phyloP scores from a whole-genome alignment of 305 asterid genomes.

The Solanum aculeatissimum region DNA sequence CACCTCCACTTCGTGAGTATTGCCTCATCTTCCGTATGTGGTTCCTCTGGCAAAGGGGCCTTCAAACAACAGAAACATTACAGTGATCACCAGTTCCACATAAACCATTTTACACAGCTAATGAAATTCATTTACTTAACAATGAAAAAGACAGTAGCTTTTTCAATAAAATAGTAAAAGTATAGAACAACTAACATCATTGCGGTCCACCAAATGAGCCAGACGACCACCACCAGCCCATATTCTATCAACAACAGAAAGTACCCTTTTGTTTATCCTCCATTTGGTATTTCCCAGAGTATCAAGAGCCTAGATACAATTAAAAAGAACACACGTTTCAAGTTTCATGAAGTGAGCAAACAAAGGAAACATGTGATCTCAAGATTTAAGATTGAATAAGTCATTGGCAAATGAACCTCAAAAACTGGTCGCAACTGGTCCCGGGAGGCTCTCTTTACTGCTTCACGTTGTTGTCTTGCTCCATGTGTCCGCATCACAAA shows the following conservation, averaged over 20 bases:
- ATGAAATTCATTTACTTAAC: not conserved
- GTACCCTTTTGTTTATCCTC: slow-evolving; percentile 90
- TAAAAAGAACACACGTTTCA: not conserved
- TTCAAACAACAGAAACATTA: slow-evolving; percentile 17
- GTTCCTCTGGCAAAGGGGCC: slow-evolving; percentile 72
- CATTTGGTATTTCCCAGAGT: slow-evolving; percentile 92
- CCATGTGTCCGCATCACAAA: slow-evolving; percentile 98
- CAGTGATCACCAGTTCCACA: not conserved
- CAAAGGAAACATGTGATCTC: not conserved
- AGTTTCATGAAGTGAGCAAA: not conserved
- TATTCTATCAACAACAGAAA: slow-evolving; percentile 63
- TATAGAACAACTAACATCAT: slow-evolving; percentile 50
- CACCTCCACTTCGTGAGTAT: slow-evolving; percentile 73
- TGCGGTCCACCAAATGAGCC: slow-evolving; percentile 76
- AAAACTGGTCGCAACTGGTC: slow-evolving; percentile 58
- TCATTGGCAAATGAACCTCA: slow-evolving; percentile 46
- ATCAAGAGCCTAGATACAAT: slow-evolving; percentile 64
- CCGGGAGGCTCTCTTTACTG: slow-evolving; percentile 53
- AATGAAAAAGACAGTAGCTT: not conserved
- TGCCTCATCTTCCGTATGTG: slow-evolving; percentile 79
- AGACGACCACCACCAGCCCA: slow-evolving; percentile 94
- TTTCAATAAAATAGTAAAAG: not conserved
- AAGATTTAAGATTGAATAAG: not conserved
- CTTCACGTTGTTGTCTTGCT: slow-evolving; percentile 81
- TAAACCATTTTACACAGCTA: not conserved